Evolutionary conservation across 352 stramenopile genomes (phyloP).

Genomic region (Globisporangium polare): DNA sequence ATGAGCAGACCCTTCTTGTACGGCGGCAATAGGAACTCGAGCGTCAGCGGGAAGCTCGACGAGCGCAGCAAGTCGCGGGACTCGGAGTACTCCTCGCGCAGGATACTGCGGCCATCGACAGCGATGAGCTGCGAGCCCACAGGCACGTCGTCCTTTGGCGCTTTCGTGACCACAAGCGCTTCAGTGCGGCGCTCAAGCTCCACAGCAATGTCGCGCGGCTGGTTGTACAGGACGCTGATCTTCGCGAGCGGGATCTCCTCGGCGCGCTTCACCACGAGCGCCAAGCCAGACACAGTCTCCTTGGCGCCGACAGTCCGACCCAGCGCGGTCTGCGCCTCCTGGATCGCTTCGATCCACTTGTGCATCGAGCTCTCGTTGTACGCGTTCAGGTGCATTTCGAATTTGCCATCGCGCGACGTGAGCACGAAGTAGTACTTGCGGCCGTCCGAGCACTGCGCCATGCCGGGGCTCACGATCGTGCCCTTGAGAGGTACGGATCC

Average conservation of each 20-base stretch:
- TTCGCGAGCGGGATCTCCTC: slow-evolving; percentile 76
- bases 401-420: slow-evolving; percentile 74
- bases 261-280: slow-evolving; percentile 67
- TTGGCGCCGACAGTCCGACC: slow-evolving; percentile 34
- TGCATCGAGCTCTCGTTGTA: slow-evolving; percentile 84
- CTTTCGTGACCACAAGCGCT: slow-evolving; percentile 61
- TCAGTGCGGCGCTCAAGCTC: slow-evolving; percentile 75
- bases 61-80: slow-evolving; percentile 47
- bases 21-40: slow-evolving; percentile 81
- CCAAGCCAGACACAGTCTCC: slow-evolving; percentile 56
- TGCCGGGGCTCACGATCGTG: slow-evolving; percentile 78
- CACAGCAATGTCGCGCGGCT: slow-evolving; percentile 59
- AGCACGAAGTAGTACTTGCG: slow-evolving; percentile 86
- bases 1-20: slow-evolving; percentile 77
- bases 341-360: slow-evolving; percentile 80
- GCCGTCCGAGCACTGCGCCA: slow-evolving; percentile 76
- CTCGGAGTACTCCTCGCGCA: slow-evolving; percentile 57
- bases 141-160: slow-evolving; percentile 42
- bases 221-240: slow-evolving; percentile 56
- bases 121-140: slow-evolving; percentile 73
- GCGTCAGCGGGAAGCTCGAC: slow-evolving; percentile 53
- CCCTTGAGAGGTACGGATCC: slow-evolving; percentile 70
- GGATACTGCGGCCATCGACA: slow-evolving; percentile 53
- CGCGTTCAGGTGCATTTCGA: slow-evolving; percentile 84
- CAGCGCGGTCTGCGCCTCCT: slow-evolving; percentile 68